A percentile compares a stretch with the other conserved stretches of the same genome.
phyloP scores from a whole-genome alignment of 2,329 filamentous ascomycete genomes.

The Scortechinia acanthostroma region DNA sequence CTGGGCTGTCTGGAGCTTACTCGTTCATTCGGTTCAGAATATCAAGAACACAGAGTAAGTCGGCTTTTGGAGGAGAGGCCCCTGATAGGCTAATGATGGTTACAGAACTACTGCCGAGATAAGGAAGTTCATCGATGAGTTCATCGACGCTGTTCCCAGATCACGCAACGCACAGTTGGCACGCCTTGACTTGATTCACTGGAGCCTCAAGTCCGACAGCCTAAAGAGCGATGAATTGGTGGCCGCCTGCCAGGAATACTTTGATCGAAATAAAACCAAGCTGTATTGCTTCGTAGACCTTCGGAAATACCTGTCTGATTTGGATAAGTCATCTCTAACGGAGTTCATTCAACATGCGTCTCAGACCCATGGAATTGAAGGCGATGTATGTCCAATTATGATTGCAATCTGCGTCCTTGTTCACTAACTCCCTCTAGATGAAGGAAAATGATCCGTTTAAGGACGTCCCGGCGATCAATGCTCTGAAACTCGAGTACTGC shows the following conservation, averaged over 20 bases:
- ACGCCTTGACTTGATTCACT: background rate
- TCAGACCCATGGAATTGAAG: background rate
- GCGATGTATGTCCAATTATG: background rate
- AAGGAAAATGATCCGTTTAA: constrained; percentile 11
- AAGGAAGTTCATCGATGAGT: background rate
- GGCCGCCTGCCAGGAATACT: constrained; percentile 25
- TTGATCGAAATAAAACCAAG: constrained; percentile 26
- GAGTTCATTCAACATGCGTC: constrained; percentile 11
- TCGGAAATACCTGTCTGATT: constrained; percentile 17
- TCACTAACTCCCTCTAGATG: background rate
- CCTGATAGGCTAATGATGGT: too few species aligned
- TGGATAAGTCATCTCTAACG: constrained; percentile 14
- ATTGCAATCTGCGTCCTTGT: constrained; percentile 4
- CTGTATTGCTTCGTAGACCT: constrained; percentile 34
- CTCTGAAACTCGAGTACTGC: constrained; percentile 30
- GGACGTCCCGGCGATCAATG: constrained; percentile 24
- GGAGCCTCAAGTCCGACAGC: background rate
- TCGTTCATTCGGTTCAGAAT: background rate
- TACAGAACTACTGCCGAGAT: background rate
- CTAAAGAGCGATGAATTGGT: constrained; percentile 7
- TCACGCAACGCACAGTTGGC: background rate
- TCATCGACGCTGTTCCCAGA: background rate
- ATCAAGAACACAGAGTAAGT: background rate
- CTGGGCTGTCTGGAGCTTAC: background rate
- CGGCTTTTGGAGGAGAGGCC: too few species aligned